Evolutionary conservation across 176 grass and related monocot species (phyloP), one percentile per base, ranked within the genome.

Genomic region (Neostapfia colusana): DNA sequence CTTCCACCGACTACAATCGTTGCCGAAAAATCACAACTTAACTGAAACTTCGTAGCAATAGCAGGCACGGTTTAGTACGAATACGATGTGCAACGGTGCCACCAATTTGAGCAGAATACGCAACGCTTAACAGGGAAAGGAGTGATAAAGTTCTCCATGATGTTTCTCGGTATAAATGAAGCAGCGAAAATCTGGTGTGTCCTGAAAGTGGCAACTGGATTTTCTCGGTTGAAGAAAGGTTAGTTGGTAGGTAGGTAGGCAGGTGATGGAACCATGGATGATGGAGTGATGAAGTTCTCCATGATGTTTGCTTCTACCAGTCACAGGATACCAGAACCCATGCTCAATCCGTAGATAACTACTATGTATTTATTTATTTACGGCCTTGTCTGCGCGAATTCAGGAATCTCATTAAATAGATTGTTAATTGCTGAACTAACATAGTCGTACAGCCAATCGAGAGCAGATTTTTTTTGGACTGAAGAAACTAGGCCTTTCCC

Each of bases 151-250:
- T n/a, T n/a, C n/a, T n/a, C n/a, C n/a, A n/a, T n/a, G n/a, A n/a
- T n/a, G n/a, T n/a, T n/a, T n/a, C n/a, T n/a, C n/a, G 15, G 27
- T 64, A 80, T 76, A 88, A 84, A 76, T 84, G 76, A 84, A 65
- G 81, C 46, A 34, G 34, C 76, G 70, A n/a, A 39, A 70, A 44
- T 48, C 56, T 26, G 20, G 50, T 39, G 76, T 31, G 31, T 65
- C 71, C 48, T 20, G 18, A 69, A 88, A 84, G 81, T 57, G 74
- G 76, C 54, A 69, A 26, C 59, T 70, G 81, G 64, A 55, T 54
- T 79, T 37, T 54, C 50, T 21, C 51, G 10, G 37, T 18, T 74
- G 46, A 69, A 56, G 69, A 69, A 83, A 79, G 61, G 74, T 67
- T 10, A 69, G 69, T 44, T 60, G 60, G 79, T 23, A 10, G 75